These are phyloP conservation scores for Daedaleopsis sinensis DNA, from an alignment of 768 basidiomycete species.

Conservation along the genomic window DNA sequence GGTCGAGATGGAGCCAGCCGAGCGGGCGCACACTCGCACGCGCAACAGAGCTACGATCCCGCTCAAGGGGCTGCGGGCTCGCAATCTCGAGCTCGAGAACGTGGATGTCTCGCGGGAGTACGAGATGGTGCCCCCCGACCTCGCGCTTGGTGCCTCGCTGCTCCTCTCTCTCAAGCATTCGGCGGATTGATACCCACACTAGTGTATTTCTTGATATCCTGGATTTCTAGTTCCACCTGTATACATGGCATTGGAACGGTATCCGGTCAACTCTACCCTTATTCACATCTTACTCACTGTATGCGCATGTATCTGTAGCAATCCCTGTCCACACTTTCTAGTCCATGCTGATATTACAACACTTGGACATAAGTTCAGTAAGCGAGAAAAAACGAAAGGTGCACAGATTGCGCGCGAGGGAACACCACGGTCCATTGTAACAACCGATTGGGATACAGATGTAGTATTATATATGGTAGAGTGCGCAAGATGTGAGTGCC, in stretches of 20 bases:
- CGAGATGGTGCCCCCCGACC: constrained; percentile 29
- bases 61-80: neutral
- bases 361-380: neutral
- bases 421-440: neutral
- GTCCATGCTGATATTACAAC: neutral
- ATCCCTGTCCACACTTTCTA: neutral
- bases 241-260: too few relatives aligned
- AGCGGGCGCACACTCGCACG: neutral
- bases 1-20: neutral
- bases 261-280: neutral
- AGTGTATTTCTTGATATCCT: too few relatives aligned
- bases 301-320: neutral
- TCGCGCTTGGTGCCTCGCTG: constrained; percentile 34
- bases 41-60: neutral
- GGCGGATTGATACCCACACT: neutral
- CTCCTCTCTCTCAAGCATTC: constrained; percentile 33
- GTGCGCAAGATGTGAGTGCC: neutral
- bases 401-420: neutral
- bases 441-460: constrained; percentile 2
- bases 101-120: constrained; percentile 25
- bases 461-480: constrained; percentile 2
- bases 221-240: too few relatives aligned
- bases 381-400: neutral
- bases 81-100: neutral
- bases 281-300: neutral